Evolutionary conservation across 768 basidiomycete species (phyloP).

Genomic region (Collybia sp.): DNA sequence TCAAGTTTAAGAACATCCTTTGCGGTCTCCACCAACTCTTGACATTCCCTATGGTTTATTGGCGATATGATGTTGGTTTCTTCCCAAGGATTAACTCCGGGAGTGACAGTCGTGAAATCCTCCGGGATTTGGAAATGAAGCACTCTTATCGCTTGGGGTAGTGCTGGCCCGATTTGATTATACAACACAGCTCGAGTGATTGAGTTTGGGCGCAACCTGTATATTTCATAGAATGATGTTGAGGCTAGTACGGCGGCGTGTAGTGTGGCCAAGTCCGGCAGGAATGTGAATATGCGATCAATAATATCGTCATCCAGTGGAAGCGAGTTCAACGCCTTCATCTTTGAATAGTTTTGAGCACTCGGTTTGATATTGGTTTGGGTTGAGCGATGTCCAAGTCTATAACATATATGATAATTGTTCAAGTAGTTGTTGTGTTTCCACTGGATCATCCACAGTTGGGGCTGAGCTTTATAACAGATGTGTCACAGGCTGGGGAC

Average conservation of each 20-base stretch:
- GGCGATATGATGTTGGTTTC: conserved; percentile 10
- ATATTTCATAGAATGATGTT: conserved; percentile 24
- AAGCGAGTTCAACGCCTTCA: conserved; percentile 11
- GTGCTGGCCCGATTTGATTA: conserved; percentile 21
- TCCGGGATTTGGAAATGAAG: conserved; percentile 11
- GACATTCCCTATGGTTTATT: conserved; percentile 15
- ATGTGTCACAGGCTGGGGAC: no score
- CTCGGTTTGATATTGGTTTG: no score
- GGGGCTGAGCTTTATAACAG: no score
- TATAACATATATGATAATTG: conserved; percentile 7
- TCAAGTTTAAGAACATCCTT: conserved; percentile 23
- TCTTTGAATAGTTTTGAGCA: background rate
- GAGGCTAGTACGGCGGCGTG: conserved; percentile 18
- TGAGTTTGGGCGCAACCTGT: conserved; percentile 20
- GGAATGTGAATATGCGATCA: conserved; percentile 19
- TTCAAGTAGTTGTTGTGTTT: no score
- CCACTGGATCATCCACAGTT: no score
- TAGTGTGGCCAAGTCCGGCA: conserved; percentile 23
- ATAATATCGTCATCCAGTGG: conserved; percentile 25
- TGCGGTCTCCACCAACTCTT: conserved; percentile 17
- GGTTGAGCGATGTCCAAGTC: conserved; percentile 1
- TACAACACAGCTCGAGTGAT: conserved; percentile 22
- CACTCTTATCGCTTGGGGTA: conserved; percentile 24
- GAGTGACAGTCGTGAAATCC: background rate
- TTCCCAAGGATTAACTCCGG: conserved; percentile 3